Evolutionary conservation across 768 basidiomycete species (phyloP), one percentile per base, ranked within the genome.

Genomic region (Russula ochroleuca): DNA sequence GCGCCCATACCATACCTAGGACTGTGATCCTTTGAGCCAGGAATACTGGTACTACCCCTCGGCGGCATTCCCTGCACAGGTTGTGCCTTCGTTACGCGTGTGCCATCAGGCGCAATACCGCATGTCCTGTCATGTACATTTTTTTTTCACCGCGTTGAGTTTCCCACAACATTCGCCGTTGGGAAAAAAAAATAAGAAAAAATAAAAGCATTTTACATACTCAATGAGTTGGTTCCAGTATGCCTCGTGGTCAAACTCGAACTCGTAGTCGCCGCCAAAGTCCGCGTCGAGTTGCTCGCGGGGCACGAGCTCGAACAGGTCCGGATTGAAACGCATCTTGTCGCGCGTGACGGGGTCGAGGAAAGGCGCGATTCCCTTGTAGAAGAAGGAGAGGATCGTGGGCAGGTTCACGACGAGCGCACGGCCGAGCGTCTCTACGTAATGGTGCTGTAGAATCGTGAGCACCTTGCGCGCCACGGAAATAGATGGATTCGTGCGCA

Each of bases 281-380:
- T 90, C 90, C 1, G 85, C 82, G 70, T 93, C 92, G 10, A 94
- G 82, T 60, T 94, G 92, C 5, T 81, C 81, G 8, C 74, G 75
- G 6, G 91, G 88, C 23, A 94, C 80, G 49, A 95, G 83, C 64
- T 91, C 88, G 43, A 80, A 73, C 6, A 95, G 78, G 68, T 92
- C 81, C 5, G 93, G 92, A 71, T 95, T 95, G 73, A 95, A 94
- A 25, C 87, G 85, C 86, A 94, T 91, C 88, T 94, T 95, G 70
- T 93, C 91, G 49, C 90, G 80, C 0, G 93, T 94, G 35, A 93
- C 84, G 7, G 93, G 92, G 71, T 95, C 92, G 55, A 95, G 72
- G 77, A 94, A 92, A 0, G 92, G 92, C 10, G 86, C 76, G 67
- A 95, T 92, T 48, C 86, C 90, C 70, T 88, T 94, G 74, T 86